Conservation (phyloP, 78 protist genomes). For the Isochrysis galbana region DNA sequence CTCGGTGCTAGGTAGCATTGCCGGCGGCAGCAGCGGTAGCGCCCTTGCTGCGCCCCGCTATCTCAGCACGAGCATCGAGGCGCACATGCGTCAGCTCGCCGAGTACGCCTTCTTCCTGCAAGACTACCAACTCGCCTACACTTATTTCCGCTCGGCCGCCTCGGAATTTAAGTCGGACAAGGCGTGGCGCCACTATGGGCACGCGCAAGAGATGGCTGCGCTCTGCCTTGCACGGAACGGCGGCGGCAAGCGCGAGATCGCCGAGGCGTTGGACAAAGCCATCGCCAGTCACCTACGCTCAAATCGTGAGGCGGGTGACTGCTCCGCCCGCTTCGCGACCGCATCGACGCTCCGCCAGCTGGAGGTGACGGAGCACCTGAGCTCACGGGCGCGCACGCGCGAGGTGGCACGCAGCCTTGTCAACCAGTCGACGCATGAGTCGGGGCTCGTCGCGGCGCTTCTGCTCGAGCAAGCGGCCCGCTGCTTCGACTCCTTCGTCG, state of each 20-base stretch:
- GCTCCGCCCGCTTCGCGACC: background rate
- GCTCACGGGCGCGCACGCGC: background rate
- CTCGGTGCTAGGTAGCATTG: background rate
- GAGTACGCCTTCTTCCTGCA: constrained; percentile 45
- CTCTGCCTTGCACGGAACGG: background rate
- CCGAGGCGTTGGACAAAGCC: background rate
- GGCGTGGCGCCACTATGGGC: constrained; percentile 39
- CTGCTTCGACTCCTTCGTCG: background rate
- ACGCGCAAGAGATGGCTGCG: constrained; percentile 47
- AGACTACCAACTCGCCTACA: constrained; percentile 39
- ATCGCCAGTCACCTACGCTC: background rate
- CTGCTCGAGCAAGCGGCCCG: constrained; percentile 58
- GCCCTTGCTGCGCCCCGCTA: background rate
- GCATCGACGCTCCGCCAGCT: background rate
- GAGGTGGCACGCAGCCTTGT: background rate
- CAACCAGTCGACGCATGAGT: constrained; percentile 30
- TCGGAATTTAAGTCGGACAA: constrained; percentile 22
- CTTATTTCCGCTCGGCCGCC: background rate
- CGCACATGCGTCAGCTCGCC: constrained; percentile 26
- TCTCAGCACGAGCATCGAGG: background rate
- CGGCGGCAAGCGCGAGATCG: background rate
- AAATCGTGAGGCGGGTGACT: background rate
- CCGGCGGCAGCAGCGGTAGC: too few species aligned
- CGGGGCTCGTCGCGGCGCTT: constrained; percentile 32
- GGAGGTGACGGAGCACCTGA: background rate